phyloP scores from a whole-genome alignment of 2,329 filamentous ascomycete species.

The Ophioceras dolichostomum region DNA sequence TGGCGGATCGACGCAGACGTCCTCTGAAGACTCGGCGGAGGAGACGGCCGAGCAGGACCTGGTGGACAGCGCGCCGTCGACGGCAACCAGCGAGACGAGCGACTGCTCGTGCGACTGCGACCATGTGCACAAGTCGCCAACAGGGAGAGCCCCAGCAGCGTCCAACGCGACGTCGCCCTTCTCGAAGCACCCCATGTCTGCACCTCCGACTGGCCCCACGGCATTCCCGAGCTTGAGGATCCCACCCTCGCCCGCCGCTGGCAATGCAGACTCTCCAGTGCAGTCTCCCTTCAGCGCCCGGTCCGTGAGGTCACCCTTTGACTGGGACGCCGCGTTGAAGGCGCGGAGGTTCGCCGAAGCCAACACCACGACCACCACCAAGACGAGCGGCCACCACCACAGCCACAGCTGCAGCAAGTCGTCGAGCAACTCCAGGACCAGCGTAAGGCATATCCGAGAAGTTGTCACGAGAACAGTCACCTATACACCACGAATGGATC shows the following conservation, averaged over 20 bases:
- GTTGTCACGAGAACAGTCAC: constrained; percentile 92
- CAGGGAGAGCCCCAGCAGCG: constrained; percentile 22
- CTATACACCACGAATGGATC: constrained; percentile 76
- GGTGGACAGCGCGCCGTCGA: constrained; percentile 34
- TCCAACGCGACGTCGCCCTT: constrained; percentile 35
- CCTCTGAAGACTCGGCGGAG: constrained; percentile 22
- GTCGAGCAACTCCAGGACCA: constrained; percentile 44
- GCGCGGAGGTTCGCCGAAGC: constrained; percentile 47
- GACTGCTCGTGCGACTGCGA: constrained; percentile 47
- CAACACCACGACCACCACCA: constrained; percentile 18
- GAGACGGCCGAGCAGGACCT: constrained; percentile 11
- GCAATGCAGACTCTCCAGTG: constrained; percentile 54
- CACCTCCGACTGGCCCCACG: constrained; percentile 46
- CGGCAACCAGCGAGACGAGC: constrained; percentile 41
- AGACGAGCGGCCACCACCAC: constrained; percentile 15
- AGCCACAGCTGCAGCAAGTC: constrained; percentile 26
- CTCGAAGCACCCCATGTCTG: constrained; percentile 41
- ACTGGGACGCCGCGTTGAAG: constrained; percentile 66
- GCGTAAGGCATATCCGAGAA: constrained; percentile 64
- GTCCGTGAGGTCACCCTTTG: constrained; percentile 57
- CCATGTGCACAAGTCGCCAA: constrained; percentile 35
- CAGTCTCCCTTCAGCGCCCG: constrained; percentile 65
- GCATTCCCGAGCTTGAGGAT: constrained; percentile 60
- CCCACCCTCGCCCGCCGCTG: constrained; percentile 61
- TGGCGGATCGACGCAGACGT: constrained; percentile 10